These are phyloP conservation scores for Pharnaceum exiguum DNA, from an alignment of 148 eudicot species.

Conservation along the genomic window DNA sequence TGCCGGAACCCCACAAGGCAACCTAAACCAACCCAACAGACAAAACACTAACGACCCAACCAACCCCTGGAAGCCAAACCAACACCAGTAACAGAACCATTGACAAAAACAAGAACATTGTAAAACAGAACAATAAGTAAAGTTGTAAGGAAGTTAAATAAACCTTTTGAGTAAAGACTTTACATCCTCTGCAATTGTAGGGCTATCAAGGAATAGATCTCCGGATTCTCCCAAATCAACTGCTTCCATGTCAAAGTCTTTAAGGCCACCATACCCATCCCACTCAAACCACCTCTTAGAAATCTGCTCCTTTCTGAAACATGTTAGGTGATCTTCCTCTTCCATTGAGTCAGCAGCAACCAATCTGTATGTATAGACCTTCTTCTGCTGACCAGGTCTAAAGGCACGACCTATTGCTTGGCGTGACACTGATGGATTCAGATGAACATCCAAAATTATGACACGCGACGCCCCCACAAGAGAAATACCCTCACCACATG, in stretches of 20 bases:
- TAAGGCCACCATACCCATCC: conserved; percentile 41
- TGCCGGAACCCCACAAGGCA: too few relatives aligned
- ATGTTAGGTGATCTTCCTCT: conserved; percentile 69
- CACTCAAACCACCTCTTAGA: conserved; percentile 96
- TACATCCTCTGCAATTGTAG: conserved; percentile 45
- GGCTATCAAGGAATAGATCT: conserved; percentile 57
- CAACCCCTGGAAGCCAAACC: too few relatives aligned
- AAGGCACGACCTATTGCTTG: conserved; percentile 95
- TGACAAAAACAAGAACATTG: too few relatives aligned
- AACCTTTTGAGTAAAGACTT: conserved; percentile 56
- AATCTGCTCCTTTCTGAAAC: conserved; percentile 73
- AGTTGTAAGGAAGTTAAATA: too few relatives aligned
- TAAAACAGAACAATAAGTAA: too few relatives aligned
- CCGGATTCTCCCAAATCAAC: conserved; percentile 44
- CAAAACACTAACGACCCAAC: too few relatives aligned
- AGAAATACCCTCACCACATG: conserved; percentile 95
- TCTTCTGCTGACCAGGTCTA: conserved; percentile 80
- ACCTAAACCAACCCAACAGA: too few relatives aligned
- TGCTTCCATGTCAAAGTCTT: conserved; percentile 46
- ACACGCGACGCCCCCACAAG: conserved; percentile 91
- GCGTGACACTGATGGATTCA: conserved; percentile 90
- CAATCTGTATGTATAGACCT: conserved; percentile 66
- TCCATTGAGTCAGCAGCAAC: conserved; percentile 82
- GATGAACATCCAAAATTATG: conserved; percentile 69
- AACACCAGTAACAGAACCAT: too few relatives aligned